phyloP scores from a whole-genome alignment of 371 early-diverging fungal species.

The Paraphysoderma sedebokerense region DNA sequence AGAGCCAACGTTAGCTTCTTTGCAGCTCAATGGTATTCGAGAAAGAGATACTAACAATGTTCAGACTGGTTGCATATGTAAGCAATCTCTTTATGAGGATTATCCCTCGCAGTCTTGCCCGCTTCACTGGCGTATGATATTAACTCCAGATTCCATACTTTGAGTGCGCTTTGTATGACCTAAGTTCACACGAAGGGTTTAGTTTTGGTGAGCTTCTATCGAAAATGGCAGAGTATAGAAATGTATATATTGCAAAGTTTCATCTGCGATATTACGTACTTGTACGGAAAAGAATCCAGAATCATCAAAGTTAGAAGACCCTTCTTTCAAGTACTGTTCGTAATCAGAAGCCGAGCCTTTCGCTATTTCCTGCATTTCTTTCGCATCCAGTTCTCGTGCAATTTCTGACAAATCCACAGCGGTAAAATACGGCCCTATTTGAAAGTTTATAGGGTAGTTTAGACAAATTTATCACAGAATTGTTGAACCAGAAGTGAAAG shows the following conservation, averaged over 20 bases:
- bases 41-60: constrained; percentile 17
- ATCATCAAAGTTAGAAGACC: constrained; percentile 54
- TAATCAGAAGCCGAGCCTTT: constrained; percentile 13
- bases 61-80: constrained; percentile 42
- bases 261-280: too few species aligned
- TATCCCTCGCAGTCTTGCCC: constrained; percentile 18
- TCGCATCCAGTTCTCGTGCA: constrained; percentile 36
- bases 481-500: neutral
- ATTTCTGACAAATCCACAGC: constrained; percentile 52
- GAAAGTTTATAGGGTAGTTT: neutral
- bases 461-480: neutral
- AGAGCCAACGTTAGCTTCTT: neutral
- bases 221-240: neutral
- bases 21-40: neutral
- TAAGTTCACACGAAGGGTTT: constrained; percentile 4
- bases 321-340: constrained; percentile 15
- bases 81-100: constrained; percentile 33
- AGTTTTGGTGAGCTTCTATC: too few species aligned
- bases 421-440: constrained; percentile 38
- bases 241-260: neutral
- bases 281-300: constrained; percentile 63
- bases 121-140: constrained; percentile 32
- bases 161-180: constrained; percentile 44
- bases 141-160: constrained; percentile 44
- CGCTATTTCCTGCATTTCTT: constrained; percentile 21